Base-by-base conservation (phyloP, 2,329 filamentous ascomycete genomes). In the Cladosporium oxysporum region DNA sequence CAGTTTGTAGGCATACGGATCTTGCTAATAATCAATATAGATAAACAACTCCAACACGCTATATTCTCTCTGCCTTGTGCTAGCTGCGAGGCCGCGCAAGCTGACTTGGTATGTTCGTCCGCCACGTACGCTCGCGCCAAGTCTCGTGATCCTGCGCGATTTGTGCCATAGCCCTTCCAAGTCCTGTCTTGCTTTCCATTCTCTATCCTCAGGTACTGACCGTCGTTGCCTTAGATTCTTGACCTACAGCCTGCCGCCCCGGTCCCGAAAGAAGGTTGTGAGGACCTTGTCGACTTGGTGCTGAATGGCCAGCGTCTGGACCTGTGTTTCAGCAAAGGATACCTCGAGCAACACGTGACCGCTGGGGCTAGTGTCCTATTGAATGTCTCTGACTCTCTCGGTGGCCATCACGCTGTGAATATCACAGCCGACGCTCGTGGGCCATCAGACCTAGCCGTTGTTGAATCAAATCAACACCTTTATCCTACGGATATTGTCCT, bases 11-110 rank as follows among this genome's bases (percentile, higher is more conserved):
- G 6, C 16, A 23, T 6, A 16, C 7, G 12, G 23, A 14, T 33
- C 8, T 55, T 28, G 23, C 47, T 65, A 31, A 59, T 26, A 21
- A 28, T 10, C n/a, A n/a, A 52, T 60, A 23, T 21, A 65, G 63
- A 65, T 21, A 53, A 52, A 49, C 47, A 65, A 53, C 41, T 58
- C 14, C 57, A 60, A 37, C 55, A 65, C 63, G 44, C 49, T 41
- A 60, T 55, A 28, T 65, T 65, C 63, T 59, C 55, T 31, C 31
- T 65, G 55, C 63, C 63, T 59, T 65, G 63, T 65, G 57, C 63
- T 65, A 60, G 63, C 63, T 65, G 63, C 63, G 57, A 65, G 57
- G 63, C 63, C 63, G 35, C 63, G 63, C 63, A 65, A 65, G 63
- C 63, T 53, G 63, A 65, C 63, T 28, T 65, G 63, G 63, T 65